Evolutionary conservation across 306 rosid species (phyloP).

Genomic region (Ormosia semicastrata): DNA sequence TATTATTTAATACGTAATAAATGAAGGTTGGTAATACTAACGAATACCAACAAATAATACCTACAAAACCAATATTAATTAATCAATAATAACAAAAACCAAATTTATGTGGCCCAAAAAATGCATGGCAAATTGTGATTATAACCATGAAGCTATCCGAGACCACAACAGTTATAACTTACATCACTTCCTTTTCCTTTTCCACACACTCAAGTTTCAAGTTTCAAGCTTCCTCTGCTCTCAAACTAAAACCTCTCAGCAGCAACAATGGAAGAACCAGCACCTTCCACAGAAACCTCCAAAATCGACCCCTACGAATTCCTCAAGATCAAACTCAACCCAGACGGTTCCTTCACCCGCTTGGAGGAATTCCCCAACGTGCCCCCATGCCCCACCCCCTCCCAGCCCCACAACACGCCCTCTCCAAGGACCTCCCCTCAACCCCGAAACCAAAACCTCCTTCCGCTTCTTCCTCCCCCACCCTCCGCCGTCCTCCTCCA

Average conservation of each 20-base stretch:
- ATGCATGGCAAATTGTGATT: background rate
- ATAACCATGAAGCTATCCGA: background rate
- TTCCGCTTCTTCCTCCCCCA: constrained; percentile 57
- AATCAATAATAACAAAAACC: too few species aligned
- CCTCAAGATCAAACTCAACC: constrained; percentile 50
- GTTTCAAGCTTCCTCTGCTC: too few species aligned
- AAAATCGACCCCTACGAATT: constrained; percentile 42
- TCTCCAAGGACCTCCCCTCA: constrained; percentile 63
- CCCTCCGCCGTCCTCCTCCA: constrained; percentile 33
- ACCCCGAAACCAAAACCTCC: constrained; percentile 46
- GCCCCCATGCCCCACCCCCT: constrained; percentile 32
- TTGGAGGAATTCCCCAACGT: background rate
- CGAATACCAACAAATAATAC: too few species aligned
- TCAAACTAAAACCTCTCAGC: background rate
- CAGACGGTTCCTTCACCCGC: constrained; percentile 65
- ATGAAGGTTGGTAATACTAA: too few species aligned
- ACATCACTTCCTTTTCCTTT: too few species aligned
- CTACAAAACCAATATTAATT: too few species aligned
- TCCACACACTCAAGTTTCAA: too few species aligned
- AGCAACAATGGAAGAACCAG: constrained; percentile 40
- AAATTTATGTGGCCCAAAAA: too few species aligned
- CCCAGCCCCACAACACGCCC: background rate
- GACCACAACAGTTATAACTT: too few species aligned
- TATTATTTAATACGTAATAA: too few species aligned
- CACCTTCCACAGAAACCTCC: constrained; percentile 5